Evolutionary conservation across 2,329 filamentous ascomycete genomes (phyloP), one percentile per base, ranked within the genome.

Genomic region (Didymella sp.): DNA sequence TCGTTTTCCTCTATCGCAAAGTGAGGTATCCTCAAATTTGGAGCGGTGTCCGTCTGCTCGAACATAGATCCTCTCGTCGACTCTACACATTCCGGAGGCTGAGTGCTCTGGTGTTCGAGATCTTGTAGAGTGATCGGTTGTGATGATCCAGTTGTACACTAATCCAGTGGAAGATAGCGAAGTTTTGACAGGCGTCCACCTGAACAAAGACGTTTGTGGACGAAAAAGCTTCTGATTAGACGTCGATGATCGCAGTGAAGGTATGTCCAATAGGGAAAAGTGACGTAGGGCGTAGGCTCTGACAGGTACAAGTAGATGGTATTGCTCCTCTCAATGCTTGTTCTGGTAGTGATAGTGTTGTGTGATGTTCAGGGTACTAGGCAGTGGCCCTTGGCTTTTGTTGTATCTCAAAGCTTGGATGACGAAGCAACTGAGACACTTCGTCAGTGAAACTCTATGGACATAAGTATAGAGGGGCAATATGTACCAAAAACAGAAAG

Each of bases 31-130:
- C 22, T 72, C 61, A 38, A 69, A 69, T n/a, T 40, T 64, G 19
- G 62, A 59, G 17, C 62, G 62, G 27, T 62, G 56, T 48, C 73
- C 73, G 48, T 73, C 68, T 22, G 60, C 15, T 21, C 52, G 33
- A 54, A 69, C 61, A 54, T 73, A 73, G 45, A 72, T 44, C n/a
- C 63, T 66, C 51, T 73, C 68, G 31, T 74, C 69, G 28, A 75
- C 58, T 35, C 68, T 62, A 51, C 73, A 76, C 73, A 76, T 76
- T 22, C 56, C 62, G 57, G 47, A 41, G 41, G 51, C 33, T 40
- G 50, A 27, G 5, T 12, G 1, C n/a, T 38, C n/a, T 37, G 8
- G 35, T 19, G n/a, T 19, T 4, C n/a, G 17, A 37, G 31, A 3
- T 35, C 6, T 17, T 35, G 31, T n/a, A n/a, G 4, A 17, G n/a